Base-by-base conservation (phyloP, 108 stramenopile genomes). In the Skeletonema menzelii region DNA sequence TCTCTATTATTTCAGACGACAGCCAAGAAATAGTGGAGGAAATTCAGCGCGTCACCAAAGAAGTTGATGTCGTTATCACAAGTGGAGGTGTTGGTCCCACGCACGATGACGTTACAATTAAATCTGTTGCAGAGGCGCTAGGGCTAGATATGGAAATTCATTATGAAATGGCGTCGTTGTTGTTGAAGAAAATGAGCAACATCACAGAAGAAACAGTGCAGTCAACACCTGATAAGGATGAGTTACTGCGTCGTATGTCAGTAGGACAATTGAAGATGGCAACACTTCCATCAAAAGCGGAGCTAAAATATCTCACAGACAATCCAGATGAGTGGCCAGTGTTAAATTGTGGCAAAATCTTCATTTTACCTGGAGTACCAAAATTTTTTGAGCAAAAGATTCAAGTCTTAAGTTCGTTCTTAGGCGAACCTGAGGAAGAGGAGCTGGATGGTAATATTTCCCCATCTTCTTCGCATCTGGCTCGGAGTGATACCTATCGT, bases 11-110 rank as follows among this genome's bases (percentile, higher is more conserved):
- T 8, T 88, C 94, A 1, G 97, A 98, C 72, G 85, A 95, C 70
- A 60, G 69, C 17, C 86, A 85, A 31, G 91, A 85, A 17, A 96
- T 97, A 72, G 82, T 82, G 2, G 80, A 86, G 13, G 97, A 98
- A 65, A 89, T 94, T 35, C 70, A 66, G 27, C 78, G 91, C 14
- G 38, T 92, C 49, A 79, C 78, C 56, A 69, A 79, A 28, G 83
- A 88, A 55, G 86, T 87, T 4, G 98, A 98, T 72, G 85, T 94
- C 2, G 87, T 98, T 46, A 86, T 98, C 40, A 98, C 98, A 19
- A 89, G 87, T 30, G 98, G 98, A n/a, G 98, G 98, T 0, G 90
- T 98, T 24, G 98, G 98, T 12, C 97, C 97, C 0, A 98, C 98
- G 3, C 98, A 98, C 60, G 98, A 98, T 63, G 98, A 98, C 84